Percentiles rank a stretch among this genome's conserved stretches.
Conservation (phyloP, 1,139 yeast species). For the Kodamaea sp. region DNA sequence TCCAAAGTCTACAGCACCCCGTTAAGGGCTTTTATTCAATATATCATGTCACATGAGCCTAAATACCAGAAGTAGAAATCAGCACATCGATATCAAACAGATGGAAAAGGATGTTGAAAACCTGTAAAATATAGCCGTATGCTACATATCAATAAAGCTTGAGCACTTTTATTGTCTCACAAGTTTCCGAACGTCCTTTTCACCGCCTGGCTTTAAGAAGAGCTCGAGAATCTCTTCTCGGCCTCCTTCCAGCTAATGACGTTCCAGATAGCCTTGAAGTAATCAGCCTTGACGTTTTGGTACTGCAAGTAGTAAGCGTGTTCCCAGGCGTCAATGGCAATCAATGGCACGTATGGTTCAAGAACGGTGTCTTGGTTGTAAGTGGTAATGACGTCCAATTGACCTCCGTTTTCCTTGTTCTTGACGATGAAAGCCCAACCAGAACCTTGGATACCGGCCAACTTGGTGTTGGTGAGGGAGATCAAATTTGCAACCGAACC, state of each 20-base stretch:
- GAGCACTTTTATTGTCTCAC: too few species aligned
- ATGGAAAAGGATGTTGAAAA: neutral
- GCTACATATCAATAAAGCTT: neutral
- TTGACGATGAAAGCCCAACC: slow-evolving; percentile 53
- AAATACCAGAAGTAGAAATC: too few species aligned
- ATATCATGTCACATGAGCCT: too few species aligned
- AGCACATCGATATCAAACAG: neutral
- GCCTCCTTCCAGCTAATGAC: slow-evolving; percentile 53
- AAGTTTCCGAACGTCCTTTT: neutral
- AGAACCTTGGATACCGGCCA: slow-evolving; percentile 49
- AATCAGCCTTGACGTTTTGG: slow-evolving; percentile 49
- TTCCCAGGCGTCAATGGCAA: slow-evolving; percentile 55
- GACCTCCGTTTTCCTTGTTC: slow-evolving; percentile 41
- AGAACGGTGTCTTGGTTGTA: slow-evolving; percentile 48
- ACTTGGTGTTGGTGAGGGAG: slow-evolving; percentile 37
- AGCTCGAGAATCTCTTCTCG: slow-evolving; percentile 31
- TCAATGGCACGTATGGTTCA: slow-evolving; percentile 42
- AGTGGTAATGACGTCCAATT: slow-evolving; percentile 44
- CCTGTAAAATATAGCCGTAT: neutral
- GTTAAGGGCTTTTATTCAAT: too few species aligned
- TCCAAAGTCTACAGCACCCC: too few species aligned
- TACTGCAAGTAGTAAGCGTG: slow-evolving; percentile 53
- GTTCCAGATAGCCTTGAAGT: slow-evolving; percentile 51
- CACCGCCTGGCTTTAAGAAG: slow-evolving; percentile 3
- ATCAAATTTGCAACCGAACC: slow-evolving; percentile 45